Conservation (phyloP, 768 basidiomycete genomes). For the Rhodotorula graminis region DNA sequence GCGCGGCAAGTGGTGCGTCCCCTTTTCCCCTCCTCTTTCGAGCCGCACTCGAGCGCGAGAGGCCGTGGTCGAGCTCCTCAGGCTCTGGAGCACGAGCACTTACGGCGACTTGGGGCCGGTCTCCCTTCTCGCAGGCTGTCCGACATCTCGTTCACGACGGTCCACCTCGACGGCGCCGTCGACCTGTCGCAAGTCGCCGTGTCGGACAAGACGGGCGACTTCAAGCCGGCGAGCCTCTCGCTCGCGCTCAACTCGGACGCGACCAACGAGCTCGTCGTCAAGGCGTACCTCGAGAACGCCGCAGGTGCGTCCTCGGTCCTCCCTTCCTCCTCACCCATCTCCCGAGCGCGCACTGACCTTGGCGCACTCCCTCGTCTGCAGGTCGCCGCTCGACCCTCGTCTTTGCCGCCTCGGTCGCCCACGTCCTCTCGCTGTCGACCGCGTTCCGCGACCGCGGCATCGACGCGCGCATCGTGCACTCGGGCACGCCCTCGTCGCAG, state of each 20-base stretch:
- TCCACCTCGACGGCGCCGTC: constrained; percentile 59
- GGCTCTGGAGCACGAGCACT: no score
- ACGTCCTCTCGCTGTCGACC: constrained; percentile 69
- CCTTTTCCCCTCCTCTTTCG: no score
- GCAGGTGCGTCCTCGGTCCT: not conserved
- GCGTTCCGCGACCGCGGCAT: constrained; percentile 68
- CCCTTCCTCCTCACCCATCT: no score
- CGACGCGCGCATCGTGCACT: constrained; percentile 76
- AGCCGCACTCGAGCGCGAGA: no score
- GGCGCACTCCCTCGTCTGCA: constrained; percentile 44
- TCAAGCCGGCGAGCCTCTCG: constrained; percentile 69
- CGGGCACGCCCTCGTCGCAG: constrained; percentile 52
- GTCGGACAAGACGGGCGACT: constrained; percentile 70
- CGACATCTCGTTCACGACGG: constrained; percentile 75
- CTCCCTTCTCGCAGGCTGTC: constrained; percentile 78
- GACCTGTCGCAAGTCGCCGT: constrained; percentile 64
- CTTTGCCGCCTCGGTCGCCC: constrained; percentile 81
- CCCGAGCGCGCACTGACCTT: no score
- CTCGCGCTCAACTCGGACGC: constrained; percentile 72
- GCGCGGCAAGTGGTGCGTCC: constrained; percentile 68
- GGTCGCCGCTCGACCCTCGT: constrained; percentile 74
- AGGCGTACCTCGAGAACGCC: constrained; percentile 76
- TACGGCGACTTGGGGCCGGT: no score
- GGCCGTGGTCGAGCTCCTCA: no score
- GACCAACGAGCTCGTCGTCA: constrained; percentile 71